Evolutionary conservation across 768 basidiomycete species (phyloP), one percentile per base, ranked within the genome.

Genomic region (Suillus spraguei): DNA sequence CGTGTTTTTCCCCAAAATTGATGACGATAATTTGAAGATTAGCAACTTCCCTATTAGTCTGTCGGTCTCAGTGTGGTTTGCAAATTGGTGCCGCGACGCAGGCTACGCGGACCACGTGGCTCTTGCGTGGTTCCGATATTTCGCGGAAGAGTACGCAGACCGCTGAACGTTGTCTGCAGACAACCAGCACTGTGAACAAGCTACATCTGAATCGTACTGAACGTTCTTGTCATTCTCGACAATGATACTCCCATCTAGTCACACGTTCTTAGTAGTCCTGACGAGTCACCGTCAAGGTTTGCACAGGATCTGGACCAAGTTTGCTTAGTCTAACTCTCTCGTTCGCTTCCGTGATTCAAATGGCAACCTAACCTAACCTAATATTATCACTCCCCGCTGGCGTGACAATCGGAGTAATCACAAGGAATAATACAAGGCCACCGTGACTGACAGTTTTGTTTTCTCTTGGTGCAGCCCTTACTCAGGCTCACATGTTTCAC

Each of bases 1-100:
- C 49, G 22, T 24, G 52, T 66, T 28, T 64, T 55, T 65, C 61
- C 61, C 36, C 32, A 20, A 20, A 32, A 52, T 49, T 63, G 33
- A 39, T 47, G 41, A 55, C 64, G 35, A 61, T 54, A 41, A 44
- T 32, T 53, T 53, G 28, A 53, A 53, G 33, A 53, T 53, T 53
- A 20, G 1, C 52, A n/a, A 33, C 32, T 53, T 53, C 52, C 52
- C 5, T 53, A 53, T 53, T 53, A 35, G 52, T 35, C n/a, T 53
- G 52, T 35, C 33, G 52, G 52, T 53, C 33, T 20, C 11, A 28
- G 28, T 28, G 28, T 28, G 28, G 28, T 20, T 33, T 20, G 11
- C 16, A 52, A 52, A 52, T 52, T 52, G 17, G 17, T 11, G 50
- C 33, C 52, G 32, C 52, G 52, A 4, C 28, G 28, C 28, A 28